Evolutionary conservation across 2,329 filamentous ascomycete species (phyloP).

Genomic region (Coniosporium tulheliwenetii): DNA sequence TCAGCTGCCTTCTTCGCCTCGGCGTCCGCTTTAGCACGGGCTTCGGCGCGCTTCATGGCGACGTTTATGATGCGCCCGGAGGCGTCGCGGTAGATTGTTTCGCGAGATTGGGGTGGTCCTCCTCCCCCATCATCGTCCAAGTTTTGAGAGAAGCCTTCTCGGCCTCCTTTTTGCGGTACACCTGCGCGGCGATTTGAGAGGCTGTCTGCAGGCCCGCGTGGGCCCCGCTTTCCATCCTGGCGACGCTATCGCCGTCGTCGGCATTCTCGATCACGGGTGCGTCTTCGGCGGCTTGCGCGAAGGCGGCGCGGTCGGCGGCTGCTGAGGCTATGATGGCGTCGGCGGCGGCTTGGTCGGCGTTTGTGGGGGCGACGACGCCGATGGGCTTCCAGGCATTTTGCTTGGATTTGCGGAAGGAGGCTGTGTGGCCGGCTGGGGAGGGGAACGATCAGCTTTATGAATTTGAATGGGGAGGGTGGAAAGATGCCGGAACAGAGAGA

Average conservation of each 20-base stretch:
- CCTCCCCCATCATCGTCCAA: slow-evolving; percentile 9
- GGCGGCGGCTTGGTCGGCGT: slow-evolving; percentile 47
- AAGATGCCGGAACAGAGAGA: slow-evolving; percentile 18
- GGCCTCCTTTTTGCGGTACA: slow-evolving; percentile 32
- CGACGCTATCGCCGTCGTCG: slow-evolving; percentile 25
- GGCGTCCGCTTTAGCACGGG: slow-evolving; percentile 62
- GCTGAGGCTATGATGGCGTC: slow-evolving; percentile 65
- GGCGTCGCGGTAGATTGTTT: slow-evolving; percentile 92
- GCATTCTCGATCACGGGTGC: slow-evolving; percentile 24
- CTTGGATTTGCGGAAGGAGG: slow-evolving; percentile 55
- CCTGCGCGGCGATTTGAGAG: slow-evolving; percentile 44
- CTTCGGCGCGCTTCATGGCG: slow-evolving; percentile 76
- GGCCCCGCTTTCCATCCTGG: slow-evolving; percentile 77
- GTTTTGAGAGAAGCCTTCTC: slow-evolving; percentile 17
- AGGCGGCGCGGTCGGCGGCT: slow-evolving; percentile 47
- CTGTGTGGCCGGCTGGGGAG: slow-evolving; percentile 15
- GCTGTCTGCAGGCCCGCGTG: slow-evolving; percentile 78
- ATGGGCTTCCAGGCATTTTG: slow-evolving; percentile 70
- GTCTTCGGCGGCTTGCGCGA: slow-evolving; percentile 31
- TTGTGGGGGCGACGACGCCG: slow-evolving; percentile 33
- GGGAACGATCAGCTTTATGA: slow-evolving; percentile 1
- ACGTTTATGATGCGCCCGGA: slow-evolving; percentile 90
- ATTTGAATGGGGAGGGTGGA: slow-evolving; percentile 11
- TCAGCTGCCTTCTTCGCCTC: slow-evolving; percentile 47
- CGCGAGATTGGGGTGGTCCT: slow-evolving; percentile 36